phyloP scores from a whole-genome alignment of 208 protist species.

The Angomonas ambiguus region DNA sequence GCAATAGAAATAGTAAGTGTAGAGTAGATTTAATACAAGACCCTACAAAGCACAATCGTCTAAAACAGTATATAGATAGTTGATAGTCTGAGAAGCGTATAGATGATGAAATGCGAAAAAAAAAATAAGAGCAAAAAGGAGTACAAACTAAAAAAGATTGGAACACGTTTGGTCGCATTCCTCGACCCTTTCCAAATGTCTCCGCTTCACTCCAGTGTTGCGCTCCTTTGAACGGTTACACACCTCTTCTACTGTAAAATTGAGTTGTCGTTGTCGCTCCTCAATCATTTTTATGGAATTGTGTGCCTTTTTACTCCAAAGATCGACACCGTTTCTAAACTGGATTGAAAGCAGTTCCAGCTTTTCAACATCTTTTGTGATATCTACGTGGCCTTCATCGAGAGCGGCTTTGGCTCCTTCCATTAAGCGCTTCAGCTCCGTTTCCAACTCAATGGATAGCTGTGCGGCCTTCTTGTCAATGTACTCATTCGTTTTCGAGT shows the following conservation, averaged over 20 bases:
- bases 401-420: slow-evolving; percentile 29
- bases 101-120: slow-evolving; percentile 1
- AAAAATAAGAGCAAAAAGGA: background rate
- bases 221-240: slow-evolving; percentile 36
- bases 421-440: slow-evolving; percentile 41
- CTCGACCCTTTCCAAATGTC: slow-evolving; percentile 22
- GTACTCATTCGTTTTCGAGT: slow-evolving; percentile 29
- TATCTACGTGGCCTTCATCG: slow-evolving; percentile 42
- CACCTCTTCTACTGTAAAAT: slow-evolving; percentile 53
- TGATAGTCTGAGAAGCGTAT: too few species aligned
- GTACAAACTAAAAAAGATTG: background rate
- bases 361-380: slow-evolving; percentile 58
- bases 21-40: background rate
- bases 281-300: slow-evolving; percentile 63
- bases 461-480: slow-evolving; percentile 18
- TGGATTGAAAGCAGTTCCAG: slow-evolving; percentile 59
- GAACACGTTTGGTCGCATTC: background rate
- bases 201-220: slow-evolving; percentile 41
- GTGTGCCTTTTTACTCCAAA: slow-evolving; percentile 76
- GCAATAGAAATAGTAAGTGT: background rate
- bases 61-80: too few species aligned
- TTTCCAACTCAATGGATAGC: slow-evolving; percentile 40
- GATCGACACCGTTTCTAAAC: slow-evolving; percentile 64
- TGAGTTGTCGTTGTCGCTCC: slow-evolving; percentile 68
- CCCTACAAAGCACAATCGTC: background rate